Percentiles rank a stretch among this genome's conserved stretches.
These are phyloP conservation scores for Apiotrichum brassicae DNA, from an alignment of 1,284 basidiomycete species.

Conservation along the genomic window DNA sequence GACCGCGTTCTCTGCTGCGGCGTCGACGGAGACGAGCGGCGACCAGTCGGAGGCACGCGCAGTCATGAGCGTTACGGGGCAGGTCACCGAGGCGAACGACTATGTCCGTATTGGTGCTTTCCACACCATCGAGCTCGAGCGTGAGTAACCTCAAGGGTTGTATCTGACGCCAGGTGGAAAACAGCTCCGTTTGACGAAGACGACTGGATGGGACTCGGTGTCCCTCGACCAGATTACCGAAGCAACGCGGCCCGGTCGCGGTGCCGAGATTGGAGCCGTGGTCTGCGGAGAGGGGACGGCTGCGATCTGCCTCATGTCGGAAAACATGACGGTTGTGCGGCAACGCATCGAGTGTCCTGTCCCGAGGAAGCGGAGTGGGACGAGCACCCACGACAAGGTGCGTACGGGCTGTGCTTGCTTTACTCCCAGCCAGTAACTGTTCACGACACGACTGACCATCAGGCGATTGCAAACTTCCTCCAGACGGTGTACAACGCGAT, in stretches of 20 bases:
- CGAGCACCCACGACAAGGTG: constrained; percentile 75
- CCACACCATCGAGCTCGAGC: constrained; percentile 91
- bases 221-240: constrained; percentile 77
- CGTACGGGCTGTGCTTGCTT: constrained; percentile 9
- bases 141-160: constrained; percentile 14
- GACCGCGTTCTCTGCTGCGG: constrained; percentile 62
- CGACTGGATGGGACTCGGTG: constrained; percentile 81
- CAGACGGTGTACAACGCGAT: constrained; percentile 80
- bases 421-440: not conserved
- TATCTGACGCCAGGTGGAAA: not conserved
- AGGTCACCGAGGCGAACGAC: constrained; percentile 81
- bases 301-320: constrained; percentile 85
- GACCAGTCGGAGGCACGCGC: constrained; percentile 50
- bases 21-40: constrained; percentile 48
- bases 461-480: constrained; percentile 73
- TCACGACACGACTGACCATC: not conserved
- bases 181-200: constrained; percentile 75
- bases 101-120: constrained; percentile 91
- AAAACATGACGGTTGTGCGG: constrained; percentile 92
- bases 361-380: constrained; percentile 81
- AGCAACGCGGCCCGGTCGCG: constrained; percentile 80
- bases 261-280: constrained; percentile 93
- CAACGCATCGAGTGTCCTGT: constrained; percentile 86
- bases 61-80: constrained; percentile 79
- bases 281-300: constrained; percentile 94